Evolutionary conservation across 208 protist genomes (phyloP), one percentile per base, ranked within the genome.

Genomic region (Crithidia bombi): DNA sequence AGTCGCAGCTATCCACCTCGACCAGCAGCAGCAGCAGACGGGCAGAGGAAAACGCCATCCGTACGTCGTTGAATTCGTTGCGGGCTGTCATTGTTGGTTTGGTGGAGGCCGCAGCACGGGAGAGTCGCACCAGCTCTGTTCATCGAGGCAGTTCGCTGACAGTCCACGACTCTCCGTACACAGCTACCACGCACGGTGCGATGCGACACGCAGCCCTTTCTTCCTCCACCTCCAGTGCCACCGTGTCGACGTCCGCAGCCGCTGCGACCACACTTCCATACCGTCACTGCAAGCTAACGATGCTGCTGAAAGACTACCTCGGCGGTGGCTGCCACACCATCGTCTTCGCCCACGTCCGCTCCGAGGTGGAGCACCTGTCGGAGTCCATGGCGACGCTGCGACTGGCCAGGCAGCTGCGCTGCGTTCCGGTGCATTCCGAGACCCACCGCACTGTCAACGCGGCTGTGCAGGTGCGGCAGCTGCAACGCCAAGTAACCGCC

Each of bases 11-110:
- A n/a, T n/a, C n/a, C n/a, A n/a, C n/a, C n/a, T n/a, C n/a, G n/a
- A 30, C 0, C 32, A 28, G 19, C 54, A 43, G 21, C 21, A 21
- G 19, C 14, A 38, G n/a, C 30, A 39, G 46, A n/a, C 56, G 59
- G 21, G 36, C 36, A 14, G 68, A 69, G 46, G 62, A 54, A 30
- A 33, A 9, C 17, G 68, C 68, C 9, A 41, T 74, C 28, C 46
- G 98, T 79, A 85, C 87, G 28, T 98, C 95, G 0, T 80, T 98
- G 5, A 79, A 81, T 11, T 93, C 95, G 65, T 82, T 99, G 46
- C 85, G 98, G 73, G 93, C 98, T 69, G 96, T 98, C 11, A 78
- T 98, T 9, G 74, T 95, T 1, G 76, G 76, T 0, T 62, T 97
- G n/a, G 63, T 69, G 19, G 66, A 58, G n/a, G 43, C 56, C 33